Base-by-base conservation (phyloP, 305 asterid species). In the Plantago lanceolata region DNA sequence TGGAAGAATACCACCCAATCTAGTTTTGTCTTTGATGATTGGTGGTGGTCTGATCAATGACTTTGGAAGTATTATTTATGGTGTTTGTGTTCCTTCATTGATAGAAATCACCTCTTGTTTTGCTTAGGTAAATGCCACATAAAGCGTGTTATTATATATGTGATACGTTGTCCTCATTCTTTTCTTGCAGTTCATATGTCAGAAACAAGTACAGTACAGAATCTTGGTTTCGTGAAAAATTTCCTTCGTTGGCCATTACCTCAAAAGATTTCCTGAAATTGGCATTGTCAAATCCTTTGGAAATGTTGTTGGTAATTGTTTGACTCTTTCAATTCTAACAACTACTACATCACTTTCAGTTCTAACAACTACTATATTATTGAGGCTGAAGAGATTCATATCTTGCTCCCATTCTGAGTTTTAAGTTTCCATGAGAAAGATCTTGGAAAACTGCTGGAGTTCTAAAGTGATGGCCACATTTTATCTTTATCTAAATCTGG, bases 221-320 rank as follows among this genome's bases (percentile, higher is more conserved):
- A 72, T 64, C 79, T 66, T 79, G 82, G 89, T 83, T 74, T 76
- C 69, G 9, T 14, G 84, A 79, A 73, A 78, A 67, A 78, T 68
- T 76, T 61, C 72, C 74, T 55, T 48, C 76, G 57, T 76, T 66
- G 35, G 43, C 71, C 75, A 64, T 75, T 67, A 69, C 78, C 18
- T 68, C 80, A 49, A 91, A 91, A 77, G 95, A 88, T 75, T 82
- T 82, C 67, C 73, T 91, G 64, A 86, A 85, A 72, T 59, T 76
- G 78, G 80, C 87, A 14, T 61, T 88, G 65, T 50, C 77, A 24
- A 79, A 61, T 68, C 75, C 87, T 53, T 73, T 91, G 73, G 90
- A 79, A 69, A 80, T 37, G 64, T 68, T 83, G 65, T 71, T 86
- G 92, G 98, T 88, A 89, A 61, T 52, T 62, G 33, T 18, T 59